Conservation (phyloP, 495 filamentous ascomycete species). For the Daldinia loculata region DNA sequence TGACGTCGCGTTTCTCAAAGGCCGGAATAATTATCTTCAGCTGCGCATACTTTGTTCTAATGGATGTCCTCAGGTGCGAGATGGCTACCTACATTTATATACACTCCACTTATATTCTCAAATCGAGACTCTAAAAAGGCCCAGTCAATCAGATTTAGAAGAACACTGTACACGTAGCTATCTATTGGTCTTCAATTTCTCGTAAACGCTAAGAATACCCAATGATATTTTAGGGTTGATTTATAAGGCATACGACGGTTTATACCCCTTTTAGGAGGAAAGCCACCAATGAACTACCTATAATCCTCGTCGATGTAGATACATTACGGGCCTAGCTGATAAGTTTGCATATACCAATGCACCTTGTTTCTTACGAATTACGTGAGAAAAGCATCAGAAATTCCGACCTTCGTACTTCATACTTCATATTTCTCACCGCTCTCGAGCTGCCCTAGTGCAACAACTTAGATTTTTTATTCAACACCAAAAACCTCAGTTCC, state of each 20-base stretch:
- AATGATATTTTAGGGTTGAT: too few species aligned
- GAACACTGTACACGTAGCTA: too few species aligned
- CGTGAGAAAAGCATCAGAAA: neutral
- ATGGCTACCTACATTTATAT: constrained; percentile 48
- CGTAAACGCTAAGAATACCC: neutral
- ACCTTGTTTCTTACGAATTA: neutral
- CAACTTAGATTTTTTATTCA: neutral
- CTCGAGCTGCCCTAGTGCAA: neutral
- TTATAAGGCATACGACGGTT: neutral
- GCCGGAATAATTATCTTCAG: too few species aligned
- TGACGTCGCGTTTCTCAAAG: too few species aligned
- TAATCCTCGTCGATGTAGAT: neutral
- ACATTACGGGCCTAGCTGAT: neutral
- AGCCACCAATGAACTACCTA: neutral
- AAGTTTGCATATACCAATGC: neutral
- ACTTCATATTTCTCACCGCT: neutral
- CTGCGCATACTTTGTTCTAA: too few species aligned
- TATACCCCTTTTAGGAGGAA: neutral
- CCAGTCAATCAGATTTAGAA: too few species aligned
- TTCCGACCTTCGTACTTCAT: neutral
- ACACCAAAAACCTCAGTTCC: neutral
- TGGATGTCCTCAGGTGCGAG: constrained; percentile 56
- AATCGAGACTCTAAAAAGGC: too few species aligned
- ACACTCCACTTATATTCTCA: too few species aligned
- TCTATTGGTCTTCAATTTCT: too few species aligned